Conservation (phyloP, 2,329 filamentous ascomycete genomes). For the Coleophoma eucalyptorum region DNA sequence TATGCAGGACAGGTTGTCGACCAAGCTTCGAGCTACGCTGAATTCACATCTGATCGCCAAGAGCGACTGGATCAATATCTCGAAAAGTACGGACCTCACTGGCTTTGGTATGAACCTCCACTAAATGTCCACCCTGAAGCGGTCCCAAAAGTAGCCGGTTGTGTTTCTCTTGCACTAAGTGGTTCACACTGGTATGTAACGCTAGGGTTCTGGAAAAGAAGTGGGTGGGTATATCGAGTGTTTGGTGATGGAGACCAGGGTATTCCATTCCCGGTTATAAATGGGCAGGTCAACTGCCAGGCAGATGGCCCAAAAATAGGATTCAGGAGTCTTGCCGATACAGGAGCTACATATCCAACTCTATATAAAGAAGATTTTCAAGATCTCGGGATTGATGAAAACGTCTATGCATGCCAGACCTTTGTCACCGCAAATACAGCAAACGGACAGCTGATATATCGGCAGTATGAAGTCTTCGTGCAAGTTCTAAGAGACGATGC, state of each 20-base stretch:
- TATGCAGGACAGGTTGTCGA: conserved; percentile 40
- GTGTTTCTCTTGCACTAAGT: not conserved
- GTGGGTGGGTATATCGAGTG: too few species aligned
- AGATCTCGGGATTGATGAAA: conserved; percentile 28
- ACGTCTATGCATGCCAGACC: conserved; percentile 33
- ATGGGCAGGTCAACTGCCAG: too few species aligned
- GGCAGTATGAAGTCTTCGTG: conserved; percentile 33
- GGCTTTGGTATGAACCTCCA: conserved; percentile 43
- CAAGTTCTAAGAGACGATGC: conserved; percentile 22
- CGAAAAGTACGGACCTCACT: conserved; percentile 32
- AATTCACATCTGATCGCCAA: conserved; percentile 33
- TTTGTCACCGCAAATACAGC: conserved; percentile 16
- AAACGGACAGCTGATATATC: conserved; percentile 9
- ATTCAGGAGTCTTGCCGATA: conserved; percentile 36
- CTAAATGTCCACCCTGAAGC: conserved; percentile 22
- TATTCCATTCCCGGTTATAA: too few species aligned
- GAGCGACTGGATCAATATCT: conserved; percentile 35
- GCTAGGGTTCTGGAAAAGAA: conserved; percentile 15
- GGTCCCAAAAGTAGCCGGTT: not conserved
- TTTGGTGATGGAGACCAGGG: too few species aligned
- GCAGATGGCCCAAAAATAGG: conserved; percentile 22
- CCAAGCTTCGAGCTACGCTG: conserved; percentile 30
- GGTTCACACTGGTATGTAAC: conserved; percentile 9
- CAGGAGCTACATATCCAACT: conserved; percentile 37
- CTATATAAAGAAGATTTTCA: conserved; percentile 31